These are phyloP conservation scores for Oemleria cerasiformis DNA, from an alignment of 306 rosid genomes.

Conservation along the genomic window DNA sequence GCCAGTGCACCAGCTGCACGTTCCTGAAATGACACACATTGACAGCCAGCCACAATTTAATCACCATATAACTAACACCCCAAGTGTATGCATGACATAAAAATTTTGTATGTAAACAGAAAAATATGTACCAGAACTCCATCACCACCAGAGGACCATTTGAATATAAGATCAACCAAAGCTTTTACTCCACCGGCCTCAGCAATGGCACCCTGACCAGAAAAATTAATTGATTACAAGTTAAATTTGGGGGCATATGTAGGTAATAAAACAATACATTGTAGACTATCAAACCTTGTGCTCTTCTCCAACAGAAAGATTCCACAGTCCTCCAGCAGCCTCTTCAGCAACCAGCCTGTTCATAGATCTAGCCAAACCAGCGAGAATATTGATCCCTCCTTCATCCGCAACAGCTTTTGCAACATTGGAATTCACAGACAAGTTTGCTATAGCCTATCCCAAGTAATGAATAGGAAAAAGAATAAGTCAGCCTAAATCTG, in stretches of 20 bases:
- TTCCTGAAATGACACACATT: conserved; percentile 54
- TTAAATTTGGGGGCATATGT: conserved; percentile 22
- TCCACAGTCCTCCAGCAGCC: conserved; percentile 99
- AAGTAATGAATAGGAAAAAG: conserved; percentile 11
- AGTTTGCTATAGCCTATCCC: conserved; percentile 91
- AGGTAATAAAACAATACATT: conserved; percentile 3
- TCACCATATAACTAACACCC: conserved; percentile 22
- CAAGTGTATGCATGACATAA: conserved; percentile 13
- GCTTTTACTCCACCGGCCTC: conserved; percentile 98
- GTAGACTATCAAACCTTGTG: conserved; percentile 69
- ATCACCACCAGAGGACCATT: conserved; percentile 95
- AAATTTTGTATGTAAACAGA: conserved; percentile 25
- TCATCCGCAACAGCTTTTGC: conserved; percentile 99
- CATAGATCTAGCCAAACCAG: conserved; percentile 97
- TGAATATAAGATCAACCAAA: conserved; percentile 93
- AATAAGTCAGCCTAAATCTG: conserved; percentile 11
- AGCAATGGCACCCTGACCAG: conserved; percentile 83
- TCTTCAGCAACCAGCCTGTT: conserved; percentile 98
- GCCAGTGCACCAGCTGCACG: conserved; percentile 99
- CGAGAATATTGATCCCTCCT: conserved; percentile 93
- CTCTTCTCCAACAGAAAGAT: conserved; percentile 99
- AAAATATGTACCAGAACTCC: conserved; percentile 77
- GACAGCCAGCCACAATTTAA: conserved; percentile 9
- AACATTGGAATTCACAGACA: conserved; percentile 92
- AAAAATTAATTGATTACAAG: conserved; percentile 30